A percentile compares a stretch with the other conserved stretches of the same genome.
Conservation (phyloP, 2,329 filamentous ascomycete species). For the Rhynchosporium agropyri region DNA sequence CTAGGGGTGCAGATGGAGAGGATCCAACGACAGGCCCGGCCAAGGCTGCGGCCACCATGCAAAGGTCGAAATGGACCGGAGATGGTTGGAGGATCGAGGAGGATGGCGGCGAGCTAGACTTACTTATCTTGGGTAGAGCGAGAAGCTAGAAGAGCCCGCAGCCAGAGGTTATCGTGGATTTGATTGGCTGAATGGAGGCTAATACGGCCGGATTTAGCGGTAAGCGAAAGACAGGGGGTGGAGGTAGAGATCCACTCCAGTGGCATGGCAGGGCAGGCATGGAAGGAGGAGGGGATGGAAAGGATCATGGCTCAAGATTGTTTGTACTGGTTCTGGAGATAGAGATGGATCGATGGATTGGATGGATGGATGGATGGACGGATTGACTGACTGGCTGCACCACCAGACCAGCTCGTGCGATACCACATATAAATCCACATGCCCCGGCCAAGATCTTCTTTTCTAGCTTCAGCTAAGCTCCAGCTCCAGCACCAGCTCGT, state of each 20-base stretch:
- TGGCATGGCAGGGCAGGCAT: no score
- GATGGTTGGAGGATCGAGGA: background rate
- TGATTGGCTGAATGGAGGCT: no score
- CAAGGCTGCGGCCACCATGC: background rate
- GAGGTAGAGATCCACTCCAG: no score
- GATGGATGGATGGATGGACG: background rate
- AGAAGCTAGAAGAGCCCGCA: no score
- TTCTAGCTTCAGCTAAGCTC: constrained; percentile 10
- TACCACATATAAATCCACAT: constrained; percentile 3
- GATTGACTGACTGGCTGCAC: background rate
- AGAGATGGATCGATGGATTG: no score
- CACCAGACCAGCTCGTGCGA: background rate
- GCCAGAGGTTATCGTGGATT: no score
- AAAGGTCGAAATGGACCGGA: background rate
- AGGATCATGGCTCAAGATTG: background rate
- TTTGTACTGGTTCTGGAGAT: background rate
- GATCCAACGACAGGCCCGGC: constrained; percentile 4
- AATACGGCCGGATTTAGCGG: no score
- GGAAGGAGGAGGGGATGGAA: background rate
- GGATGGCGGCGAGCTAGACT: constrained; percentile 3
- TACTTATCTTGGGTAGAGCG: background rate
- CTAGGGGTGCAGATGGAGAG: no score
- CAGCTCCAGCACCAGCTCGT: constrained; percentile 9
- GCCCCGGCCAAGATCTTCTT: background rate
- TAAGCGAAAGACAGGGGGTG: no score